These are phyloP conservation scores for Diaporthe citriasiana DNA, from an alignment of 2,329 filamentous ascomycete species.

Conservation along the genomic window DNA sequence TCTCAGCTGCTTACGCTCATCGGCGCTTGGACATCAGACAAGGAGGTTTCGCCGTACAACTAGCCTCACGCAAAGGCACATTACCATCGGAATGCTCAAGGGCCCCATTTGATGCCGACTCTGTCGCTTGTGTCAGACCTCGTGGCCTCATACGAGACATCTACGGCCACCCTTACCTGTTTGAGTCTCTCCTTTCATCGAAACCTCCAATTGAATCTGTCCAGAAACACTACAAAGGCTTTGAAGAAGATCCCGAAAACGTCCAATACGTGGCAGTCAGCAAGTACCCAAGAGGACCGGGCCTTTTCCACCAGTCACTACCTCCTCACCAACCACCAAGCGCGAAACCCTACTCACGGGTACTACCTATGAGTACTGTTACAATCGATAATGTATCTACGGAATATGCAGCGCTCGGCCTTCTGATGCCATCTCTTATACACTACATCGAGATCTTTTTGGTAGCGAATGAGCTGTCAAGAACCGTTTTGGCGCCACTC, in stretches of 20 bases:
- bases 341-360: constrained; percentile 58
- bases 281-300: constrained; percentile 67
- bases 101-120: constrained; percentile 46
- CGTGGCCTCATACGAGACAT: constrained; percentile 58
- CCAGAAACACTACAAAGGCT: constrained; percentile 53
- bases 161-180: constrained; percentile 56
- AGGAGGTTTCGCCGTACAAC: constrained; percentile 59
- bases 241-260: constrained; percentile 58
- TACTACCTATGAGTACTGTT: constrained; percentile 64
- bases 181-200: constrained; percentile 55
- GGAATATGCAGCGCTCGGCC: constrained; percentile 63
- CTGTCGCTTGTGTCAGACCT: constrained; percentile 44
- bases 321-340: constrained; percentile 47
- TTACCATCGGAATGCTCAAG: constrained; percentile 51
- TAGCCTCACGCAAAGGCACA: constrained; percentile 50
- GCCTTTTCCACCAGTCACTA: constrained; percentile 67
- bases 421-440: constrained; percentile 80
- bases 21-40: constrained; percentile 57
- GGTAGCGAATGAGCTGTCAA: constrained; percentile 72
- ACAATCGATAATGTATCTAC: constrained; percentile 63
- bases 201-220: constrained; percentile 62
- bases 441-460: constrained; percentile 77
- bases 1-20: constrained; percentile 64
- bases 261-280: constrained; percentile 63
- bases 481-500: constrained; percentile 66